Evolutionary conservation across 208 protist genomes (phyloP), one percentile per base, ranked within the genome.

Genomic region (Herpetomonas samuelpessoai): DNA sequence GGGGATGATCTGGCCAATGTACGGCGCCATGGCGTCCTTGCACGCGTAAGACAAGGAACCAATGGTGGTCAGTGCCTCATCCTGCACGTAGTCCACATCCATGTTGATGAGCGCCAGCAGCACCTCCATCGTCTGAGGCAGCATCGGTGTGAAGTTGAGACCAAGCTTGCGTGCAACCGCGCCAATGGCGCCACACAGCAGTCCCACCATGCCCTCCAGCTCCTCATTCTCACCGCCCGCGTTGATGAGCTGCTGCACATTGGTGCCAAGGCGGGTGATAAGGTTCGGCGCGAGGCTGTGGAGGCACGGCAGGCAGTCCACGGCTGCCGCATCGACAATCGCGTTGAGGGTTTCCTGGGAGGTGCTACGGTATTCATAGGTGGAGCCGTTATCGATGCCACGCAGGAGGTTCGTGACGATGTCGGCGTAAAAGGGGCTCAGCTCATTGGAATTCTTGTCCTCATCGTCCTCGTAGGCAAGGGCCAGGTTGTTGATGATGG

Each of bases 261-360:
- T 71, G 25, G 51, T 53, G n/a, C 74, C 57, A 49, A 91, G 66
- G 30, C 92, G 88, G 10, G 76, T 51, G 27, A 88, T 70, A 27
- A 98, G 62, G 31, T 82, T 65, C n/a, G 82, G 83, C 19, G 93
- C 78, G 22, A 98, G 81, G 19, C 73, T 53, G 0, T 49, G 2
- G 25, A 98, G 65, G 62, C 57, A 76, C 18, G 65, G 57, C 18
- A 73, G 58, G 41, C 78, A 79, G 67, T 98, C 93, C 9, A 62
- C 55, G 0, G 93, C 79, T 0, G 83, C 81, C 21, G 89, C 91
- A 57, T 90, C 82, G 47, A 98, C 81, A 22, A 99, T 58, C 19
- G 83, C 71, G 76, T 96, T 98, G 14, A 99, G 68, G 26, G 95
- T 93, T 62, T 98, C 96, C 66, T 98, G 97, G 27, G 96, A 90